Percentiles rank a stretch among this genome's conserved stretches.
phyloP scores from a whole-genome alignment of 192 early-diverging fungal species.

The Linnemannia exigua region DNA sequence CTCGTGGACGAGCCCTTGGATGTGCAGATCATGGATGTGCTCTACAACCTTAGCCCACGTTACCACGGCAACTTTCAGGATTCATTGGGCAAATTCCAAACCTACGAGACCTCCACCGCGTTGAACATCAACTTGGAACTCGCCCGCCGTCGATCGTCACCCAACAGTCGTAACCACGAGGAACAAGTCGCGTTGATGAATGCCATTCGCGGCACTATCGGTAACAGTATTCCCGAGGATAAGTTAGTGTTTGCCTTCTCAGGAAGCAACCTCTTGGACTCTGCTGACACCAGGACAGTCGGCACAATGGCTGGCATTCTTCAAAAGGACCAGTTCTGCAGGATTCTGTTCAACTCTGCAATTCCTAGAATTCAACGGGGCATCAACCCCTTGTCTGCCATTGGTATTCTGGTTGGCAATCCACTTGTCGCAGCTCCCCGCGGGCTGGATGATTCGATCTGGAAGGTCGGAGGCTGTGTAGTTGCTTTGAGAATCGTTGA shows the following conservation, averaged over 20 bases:
- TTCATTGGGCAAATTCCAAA: slow-evolving; percentile 73
- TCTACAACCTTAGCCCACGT: slow-evolving; percentile 74
- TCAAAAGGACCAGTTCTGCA: slow-evolving; percentile 50
- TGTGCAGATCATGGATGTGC: slow-evolving; percentile 68
- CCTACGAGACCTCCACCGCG: slow-evolving; percentile 73
- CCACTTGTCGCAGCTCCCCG: slow-evolving; percentile 70
- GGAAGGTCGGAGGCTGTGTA: slow-evolving; percentile 81
- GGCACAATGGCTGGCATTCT: slow-evolving; percentile 37
- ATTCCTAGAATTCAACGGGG: slow-evolving; percentile 68
- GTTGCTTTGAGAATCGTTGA: slow-evolving; percentile 74
- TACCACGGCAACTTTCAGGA: slow-evolving; percentile 78
- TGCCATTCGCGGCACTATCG: slow-evolving; percentile 65
- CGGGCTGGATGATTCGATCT: slow-evolving; percentile 74
- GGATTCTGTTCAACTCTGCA: slow-evolving; percentile 66
- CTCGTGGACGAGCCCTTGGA: slow-evolving; percentile 74
- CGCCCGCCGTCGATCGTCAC: slow-evolving; percentile 51
- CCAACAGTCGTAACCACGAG: slow-evolving; percentile 56
- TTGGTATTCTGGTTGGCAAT: slow-evolving; percentile 65
- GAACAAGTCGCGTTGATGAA: slow-evolving; percentile 67
- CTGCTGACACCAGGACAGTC: slow-evolving; percentile 57
- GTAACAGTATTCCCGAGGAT: slow-evolving; percentile 69
- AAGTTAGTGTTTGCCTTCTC: slow-evolving; percentile 74
- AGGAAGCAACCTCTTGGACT: slow-evolving; percentile 63
- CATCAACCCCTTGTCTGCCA: slow-evolving; percentile 48
- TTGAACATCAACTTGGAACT: slow-evolving; percentile 64